These are phyloP conservation scores for Zygnema circumcarinatum DNA, from an alignment of 139 green algal species.

Conservation along the genomic window DNA sequence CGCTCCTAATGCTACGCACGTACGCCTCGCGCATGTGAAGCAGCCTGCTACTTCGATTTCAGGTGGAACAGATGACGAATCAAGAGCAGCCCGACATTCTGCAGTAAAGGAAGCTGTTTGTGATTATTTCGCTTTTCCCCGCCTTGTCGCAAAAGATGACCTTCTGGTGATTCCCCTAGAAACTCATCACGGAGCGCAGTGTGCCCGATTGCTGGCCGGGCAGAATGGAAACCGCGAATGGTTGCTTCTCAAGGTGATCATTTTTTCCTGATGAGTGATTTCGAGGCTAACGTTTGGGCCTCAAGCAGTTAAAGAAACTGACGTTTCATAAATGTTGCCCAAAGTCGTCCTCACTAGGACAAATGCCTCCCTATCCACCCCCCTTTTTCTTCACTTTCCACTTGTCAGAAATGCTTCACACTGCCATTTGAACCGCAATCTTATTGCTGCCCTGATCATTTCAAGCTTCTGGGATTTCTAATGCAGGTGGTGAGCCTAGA, in stretches of 20 bases:
- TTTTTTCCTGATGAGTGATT: too few species aligned
- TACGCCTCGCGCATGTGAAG: not conserved
- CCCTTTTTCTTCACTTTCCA: too few species aligned
- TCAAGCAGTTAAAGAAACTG: too few species aligned
- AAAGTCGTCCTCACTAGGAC: too few species aligned
- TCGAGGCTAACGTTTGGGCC: too few species aligned
- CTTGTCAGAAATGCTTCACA: too few species aligned
- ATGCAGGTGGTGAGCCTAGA: slow-evolving; percentile 23
- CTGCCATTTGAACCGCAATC: too few species aligned
- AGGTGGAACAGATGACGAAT: not conserved
- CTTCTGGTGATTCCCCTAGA: not conserved
- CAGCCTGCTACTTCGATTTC: not conserved
- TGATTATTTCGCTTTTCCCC: not conserved
- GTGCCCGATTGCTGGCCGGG: not conserved
- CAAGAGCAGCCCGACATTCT: not conserved
- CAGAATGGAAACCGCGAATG: not conserved
- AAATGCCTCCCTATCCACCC: too few species aligned
- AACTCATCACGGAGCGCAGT: not conserved
- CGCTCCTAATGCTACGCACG: not conserved
- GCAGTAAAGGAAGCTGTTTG: not conserved
- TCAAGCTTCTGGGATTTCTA: too few species aligned
- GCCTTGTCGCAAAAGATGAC: not conserved
- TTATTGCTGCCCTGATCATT: too few species aligned
- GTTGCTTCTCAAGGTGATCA: not conserved
- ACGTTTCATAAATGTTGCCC: too few species aligned